Conservation (phyloP, 1,139 yeast species). For the Sugiyamaella grinbergsii region DNA sequence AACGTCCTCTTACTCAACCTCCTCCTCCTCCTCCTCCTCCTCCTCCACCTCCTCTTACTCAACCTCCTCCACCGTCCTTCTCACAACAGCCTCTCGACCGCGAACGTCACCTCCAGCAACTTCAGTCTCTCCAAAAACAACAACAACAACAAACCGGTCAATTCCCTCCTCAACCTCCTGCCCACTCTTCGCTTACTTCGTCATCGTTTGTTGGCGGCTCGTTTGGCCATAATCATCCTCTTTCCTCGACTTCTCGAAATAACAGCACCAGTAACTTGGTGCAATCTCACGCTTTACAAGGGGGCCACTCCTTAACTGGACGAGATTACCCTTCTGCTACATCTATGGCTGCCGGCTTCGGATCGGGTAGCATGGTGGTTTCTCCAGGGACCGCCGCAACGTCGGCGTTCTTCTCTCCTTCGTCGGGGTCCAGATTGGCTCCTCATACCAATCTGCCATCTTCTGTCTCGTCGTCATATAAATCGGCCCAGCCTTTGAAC, state of each 20-base stretch:
- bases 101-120: conserved; percentile 16
- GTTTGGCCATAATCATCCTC: conserved; percentile 3
- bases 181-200: conserved; percentile 13
- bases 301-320: conserved; percentile 9
- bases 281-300: conserved; percentile 14
- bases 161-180: no score
- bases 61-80: neutral
- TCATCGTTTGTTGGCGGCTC: conserved; percentile 3
- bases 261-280: conserved; percentile 12
- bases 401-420: conserved; percentile 36
- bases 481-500: conserved; percentile 29
- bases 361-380: conserved; percentile 10
- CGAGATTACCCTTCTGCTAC: conserved; percentile 10
- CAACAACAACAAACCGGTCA: conserved; percentile 17
- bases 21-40: no score
- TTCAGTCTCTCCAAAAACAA: conserved; percentile 15
- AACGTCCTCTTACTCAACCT: neutral
- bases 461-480: conserved; percentile 39
- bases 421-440: conserved; percentile 35
- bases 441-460: conserved; percentile 40
- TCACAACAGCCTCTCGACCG: conserved; percentile 6
- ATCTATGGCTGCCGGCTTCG: conserved; percentile 9
- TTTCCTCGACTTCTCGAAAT: conserved; percentile 3
- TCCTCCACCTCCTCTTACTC: no score
- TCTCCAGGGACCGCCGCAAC: conserved; percentile 27